Evolutionary conservation across 805 yeast species (phyloP).

Genomic region (Komagataella pseudopastoris): DNA sequence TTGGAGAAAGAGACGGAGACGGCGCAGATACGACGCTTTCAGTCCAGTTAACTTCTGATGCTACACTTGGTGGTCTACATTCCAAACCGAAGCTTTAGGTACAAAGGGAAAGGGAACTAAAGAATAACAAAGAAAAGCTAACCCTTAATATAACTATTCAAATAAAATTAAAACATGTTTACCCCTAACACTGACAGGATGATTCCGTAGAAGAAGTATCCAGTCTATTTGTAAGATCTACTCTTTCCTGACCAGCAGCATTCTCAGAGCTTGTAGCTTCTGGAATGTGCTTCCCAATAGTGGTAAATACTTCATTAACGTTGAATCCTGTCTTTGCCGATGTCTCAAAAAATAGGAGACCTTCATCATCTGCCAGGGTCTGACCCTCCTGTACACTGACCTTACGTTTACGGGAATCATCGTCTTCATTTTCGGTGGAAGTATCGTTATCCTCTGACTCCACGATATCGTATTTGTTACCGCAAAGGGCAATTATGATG

Average conservation of each 20-base stretch:
- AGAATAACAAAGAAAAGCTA: slow-evolving; percentile 1
- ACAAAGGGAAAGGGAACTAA: background rate
- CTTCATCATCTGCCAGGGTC: slow-evolving; percentile 82
- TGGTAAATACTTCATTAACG: slow-evolving; percentile 83
- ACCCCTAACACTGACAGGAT: background rate
- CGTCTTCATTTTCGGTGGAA: slow-evolving; percentile 24
- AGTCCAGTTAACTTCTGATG: background rate
- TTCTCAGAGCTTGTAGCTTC: slow-evolving; percentile 12
- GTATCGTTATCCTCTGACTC: slow-evolving; percentile 21
- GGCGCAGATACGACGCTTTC: background rate
- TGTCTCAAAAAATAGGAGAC: slow-evolving; percentile 81
- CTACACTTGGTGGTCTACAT: background rate
- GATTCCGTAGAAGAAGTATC: background rate
- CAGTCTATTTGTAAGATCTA: slow-evolving; percentile 16
- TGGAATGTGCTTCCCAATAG: slow-evolving; percentile 82
- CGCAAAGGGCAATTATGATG: slow-evolving; percentile 86
- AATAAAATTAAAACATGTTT: background rate
- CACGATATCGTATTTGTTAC: slow-evolving; percentile 78
- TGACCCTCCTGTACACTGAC: slow-evolving; percentile 81
- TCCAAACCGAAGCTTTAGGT: background rate
- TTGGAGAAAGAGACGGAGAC: slow-evolving; percentile 39
- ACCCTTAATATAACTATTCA: background rate
- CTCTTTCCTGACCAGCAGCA: slow-evolving; percentile 13
- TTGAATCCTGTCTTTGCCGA: slow-evolving; percentile 85
- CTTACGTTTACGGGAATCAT: slow-evolving; percentile 47